These are phyloP conservation scores for Pelargonium citronellum DNA, from an alignment of 441 rosid genomes.

Conservation along the genomic window DNA sequence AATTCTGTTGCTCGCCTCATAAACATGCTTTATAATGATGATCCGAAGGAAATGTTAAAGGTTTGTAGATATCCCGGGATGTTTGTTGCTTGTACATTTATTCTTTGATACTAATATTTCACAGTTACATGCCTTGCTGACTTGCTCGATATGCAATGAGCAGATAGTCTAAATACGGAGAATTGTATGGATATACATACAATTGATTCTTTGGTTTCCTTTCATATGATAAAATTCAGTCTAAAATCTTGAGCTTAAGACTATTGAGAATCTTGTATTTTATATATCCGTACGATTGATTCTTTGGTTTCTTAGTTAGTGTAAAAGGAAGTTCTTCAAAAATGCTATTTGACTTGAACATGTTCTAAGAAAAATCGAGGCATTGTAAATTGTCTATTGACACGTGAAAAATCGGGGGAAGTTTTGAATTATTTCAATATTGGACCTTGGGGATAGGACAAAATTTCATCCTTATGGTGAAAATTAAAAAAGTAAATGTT, in stretches of 20 bases:
- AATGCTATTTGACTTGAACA: not conserved
- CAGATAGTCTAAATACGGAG: not conserved
- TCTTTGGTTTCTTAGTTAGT: not conserved
- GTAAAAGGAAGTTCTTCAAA: not conserved
- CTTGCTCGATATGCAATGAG: not conserved
- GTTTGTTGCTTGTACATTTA: not conserved
- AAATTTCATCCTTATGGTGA: not conserved
- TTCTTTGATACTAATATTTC: not conserved
- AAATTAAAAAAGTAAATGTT: not conserved
- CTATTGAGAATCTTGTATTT: not conserved
- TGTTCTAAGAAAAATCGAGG: not conserved
- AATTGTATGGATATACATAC: too few relatives aligned
- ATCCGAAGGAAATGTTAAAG: slow-evolving; percentile 64
- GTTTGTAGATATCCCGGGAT: slow-evolving; percentile 23
- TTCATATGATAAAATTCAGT: slow-evolving; percentile 5
- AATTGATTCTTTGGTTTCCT: too few relatives aligned
- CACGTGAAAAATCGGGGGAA: not conserved
- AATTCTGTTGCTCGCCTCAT: slow-evolving; percentile 60
- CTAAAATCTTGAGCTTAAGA: not conserved
- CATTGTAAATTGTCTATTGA: not conserved
- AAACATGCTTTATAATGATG: slow-evolving; percentile 54
- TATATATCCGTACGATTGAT: not conserved
- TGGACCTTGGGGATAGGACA: not conserved
- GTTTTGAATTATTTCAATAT: not conserved
- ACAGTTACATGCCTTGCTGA: not conserved